These are phyloP conservation scores for Podospora pseudopauciseta DNA, from an alignment of 495 filamentous ascomycete species.

Conservation along the genomic window DNA sequence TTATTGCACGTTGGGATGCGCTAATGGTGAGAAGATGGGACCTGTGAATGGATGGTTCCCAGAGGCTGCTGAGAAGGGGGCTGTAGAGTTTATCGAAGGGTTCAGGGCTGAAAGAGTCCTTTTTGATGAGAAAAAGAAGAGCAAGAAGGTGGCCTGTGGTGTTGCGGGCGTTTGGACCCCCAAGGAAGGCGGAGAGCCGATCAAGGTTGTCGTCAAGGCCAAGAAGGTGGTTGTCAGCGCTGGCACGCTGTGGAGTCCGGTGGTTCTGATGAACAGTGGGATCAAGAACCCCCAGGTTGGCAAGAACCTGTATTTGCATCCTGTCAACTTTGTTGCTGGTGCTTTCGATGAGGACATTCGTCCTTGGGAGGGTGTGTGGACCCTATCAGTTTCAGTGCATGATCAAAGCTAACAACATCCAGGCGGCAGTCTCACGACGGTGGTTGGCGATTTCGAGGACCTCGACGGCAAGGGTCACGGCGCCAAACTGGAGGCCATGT, in stretches of 20 bases:
- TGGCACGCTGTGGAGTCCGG: conserved; percentile 70
- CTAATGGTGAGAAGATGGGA: conserved; percentile 67
- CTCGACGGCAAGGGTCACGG: conserved; percentile 80
- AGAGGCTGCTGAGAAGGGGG: conserved; percentile 67
- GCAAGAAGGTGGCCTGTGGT: conserved; percentile 59
- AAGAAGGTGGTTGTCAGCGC: conserved; percentile 76
- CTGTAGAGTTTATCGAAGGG: conserved; percentile 73
- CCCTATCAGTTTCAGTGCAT: background rate
- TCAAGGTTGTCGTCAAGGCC: conserved; percentile 67
- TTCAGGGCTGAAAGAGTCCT: conserved; percentile 63
- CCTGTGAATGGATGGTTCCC: conserved; percentile 73
- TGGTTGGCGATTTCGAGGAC: conserved; percentile 75
- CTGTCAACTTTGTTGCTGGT: conserved; percentile 58
- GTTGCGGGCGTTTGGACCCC: conserved; percentile 71
- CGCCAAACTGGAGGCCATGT: conserved; percentile 69
- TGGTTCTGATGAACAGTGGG: conserved; percentile 72
- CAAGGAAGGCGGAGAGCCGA: conserved; percentile 57
- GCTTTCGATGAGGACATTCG: conserved; percentile 62
- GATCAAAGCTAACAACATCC: background rate
- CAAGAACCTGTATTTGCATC: conserved; percentile 79
- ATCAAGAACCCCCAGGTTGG: conserved; percentile 75
- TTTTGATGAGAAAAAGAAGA: conserved; percentile 52
- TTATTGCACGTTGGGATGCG: conserved; percentile 75
- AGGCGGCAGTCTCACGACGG: conserved; percentile 58
- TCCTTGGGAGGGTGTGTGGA: conserved; percentile 61